Base-by-base conservation (phyloP, 139 green algal genomes). In the Chlamydomonas sp. region DNA sequence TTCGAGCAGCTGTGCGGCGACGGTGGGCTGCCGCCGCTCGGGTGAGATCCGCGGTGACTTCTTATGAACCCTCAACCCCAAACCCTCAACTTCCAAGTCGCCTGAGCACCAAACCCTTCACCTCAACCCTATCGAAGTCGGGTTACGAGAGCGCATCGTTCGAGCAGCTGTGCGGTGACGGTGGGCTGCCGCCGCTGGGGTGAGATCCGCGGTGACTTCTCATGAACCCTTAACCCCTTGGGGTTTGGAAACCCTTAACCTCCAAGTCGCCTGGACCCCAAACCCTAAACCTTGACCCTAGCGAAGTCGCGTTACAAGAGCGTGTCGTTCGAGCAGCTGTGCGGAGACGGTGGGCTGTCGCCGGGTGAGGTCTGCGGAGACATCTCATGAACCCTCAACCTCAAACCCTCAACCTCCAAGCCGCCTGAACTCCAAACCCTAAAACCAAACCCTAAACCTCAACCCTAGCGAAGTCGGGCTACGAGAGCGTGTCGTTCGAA, bases 301-400 rank as follows among this genome's bases (percentile, higher is more conserved):
- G 62, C n/a, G 33, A 75, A 16, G 36, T 69, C 68, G 38, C 78
- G 84, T n/a, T 78, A 70, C 22, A 88, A n/a, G n/a, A n/a, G n/a
- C n/a, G n/a, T 94, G 60, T 74, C 76, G 0, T 96, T 96, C 74
- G 48, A 86, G 2, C 83, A 95, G 72, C 83, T 96, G 10, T 96
- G 90, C 67, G 86, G 83, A 37, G 47, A 70, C 10, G 2, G 26
- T 1, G 72, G 75, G 72, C 37, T 69, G 24, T 5, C 5, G 5
- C 35, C n/a, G 20, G 24, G 48, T n/a, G n/a, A n/a, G n/a, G n/a
- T n/a, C n/a, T n/a, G n/a, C n/a, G n/a, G n/a, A n/a, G n/a, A n/a
- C n/a, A n/a, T n/a, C n/a, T n/a, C n/a, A n/a, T n/a, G n/a, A n/a
- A n/a, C n/a, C n/a, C n/a, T n/a, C n/a, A n/a, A n/a, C n/a, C n/a